These are phyloP conservation scores for Lactarius hengduanensis DNA, from an alignment of 768 basidiomycete species.

Conservation along the genomic window DNA sequence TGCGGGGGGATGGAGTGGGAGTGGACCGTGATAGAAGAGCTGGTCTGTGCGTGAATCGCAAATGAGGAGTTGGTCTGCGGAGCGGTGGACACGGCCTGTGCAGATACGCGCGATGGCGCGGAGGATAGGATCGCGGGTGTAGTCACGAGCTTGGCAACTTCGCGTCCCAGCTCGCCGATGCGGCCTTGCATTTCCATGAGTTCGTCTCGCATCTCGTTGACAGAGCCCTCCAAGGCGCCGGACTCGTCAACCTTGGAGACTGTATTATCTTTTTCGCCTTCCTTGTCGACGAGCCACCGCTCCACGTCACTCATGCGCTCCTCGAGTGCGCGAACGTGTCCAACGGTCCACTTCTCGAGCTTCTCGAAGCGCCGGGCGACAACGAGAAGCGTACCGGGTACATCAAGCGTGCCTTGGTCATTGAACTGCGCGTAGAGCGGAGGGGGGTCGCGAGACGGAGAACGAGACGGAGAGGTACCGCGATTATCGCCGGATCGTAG, in stretches of 20 bases:
- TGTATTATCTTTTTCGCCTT: slow-evolving; percentile 29
- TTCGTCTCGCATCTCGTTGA: slow-evolving; percentile 63
- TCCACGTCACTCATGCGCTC: slow-evolving; percentile 93
- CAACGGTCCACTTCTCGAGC: slow-evolving; percentile 86
- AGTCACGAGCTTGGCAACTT: slow-evolving; percentile 72
- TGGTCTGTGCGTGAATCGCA: slow-evolving; percentile 38
- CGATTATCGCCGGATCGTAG: slow-evolving; percentile 49
- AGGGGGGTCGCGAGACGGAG: slow-evolving; percentile 57
- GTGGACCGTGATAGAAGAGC: slow-evolving; percentile 34
- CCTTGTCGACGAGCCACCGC: slow-evolving; percentile 81
- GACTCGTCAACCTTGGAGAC: slow-evolving; percentile 27
- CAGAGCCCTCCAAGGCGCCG: slow-evolving; percentile 39
- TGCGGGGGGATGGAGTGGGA: slow-evolving; percentile 34
- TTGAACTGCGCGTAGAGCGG: slow-evolving; percentile 80
- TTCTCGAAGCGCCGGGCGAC: slow-evolving; percentile 85
- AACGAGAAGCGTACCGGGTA: slow-evolving; percentile 68
- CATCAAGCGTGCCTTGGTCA: slow-evolving; percentile 66
- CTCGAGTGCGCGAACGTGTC: slow-evolving; percentile 85
- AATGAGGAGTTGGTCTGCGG: slow-evolving; percentile 51
- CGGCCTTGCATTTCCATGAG: slow-evolving; percentile 72
- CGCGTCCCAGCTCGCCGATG: slow-evolving; percentile 70
- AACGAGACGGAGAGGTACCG: slow-evolving; percentile 48
- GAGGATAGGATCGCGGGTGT: slow-evolving; percentile 52
- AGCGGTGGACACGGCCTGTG: slow-evolving; percentile 42
- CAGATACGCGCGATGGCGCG: slow-evolving; percentile 48